Evolutionary conservation across 1,139 yeast species (phyloP).

Genomic region (Magnusiomyces suaveolens): DNA sequence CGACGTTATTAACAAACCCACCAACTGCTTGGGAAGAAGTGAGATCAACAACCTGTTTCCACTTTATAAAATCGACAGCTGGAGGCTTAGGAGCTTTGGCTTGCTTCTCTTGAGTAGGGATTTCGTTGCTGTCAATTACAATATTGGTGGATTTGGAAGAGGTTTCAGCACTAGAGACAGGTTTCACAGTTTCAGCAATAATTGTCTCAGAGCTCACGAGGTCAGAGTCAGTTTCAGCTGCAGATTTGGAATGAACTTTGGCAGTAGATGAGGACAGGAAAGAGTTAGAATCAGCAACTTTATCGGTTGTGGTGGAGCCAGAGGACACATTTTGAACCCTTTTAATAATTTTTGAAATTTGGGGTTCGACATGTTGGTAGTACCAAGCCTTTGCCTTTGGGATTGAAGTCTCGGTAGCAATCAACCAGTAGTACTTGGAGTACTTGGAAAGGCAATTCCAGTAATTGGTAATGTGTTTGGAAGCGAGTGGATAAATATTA

Average conservation of each 20-base stretch:
- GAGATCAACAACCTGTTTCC: conserved; percentile 26
- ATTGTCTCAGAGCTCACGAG: too few species aligned
- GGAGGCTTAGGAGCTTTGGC: neutral
- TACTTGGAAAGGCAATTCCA: neutral
- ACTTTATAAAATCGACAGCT: conserved; percentile 13
- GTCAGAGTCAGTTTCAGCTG: neutral
- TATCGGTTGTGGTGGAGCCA: neutral
- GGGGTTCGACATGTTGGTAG: conserved; percentile 24
- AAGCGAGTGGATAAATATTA: neutral
- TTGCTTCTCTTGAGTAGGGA: neutral
- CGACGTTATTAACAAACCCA: conserved; percentile 28
- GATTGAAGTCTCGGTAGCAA: neutral
- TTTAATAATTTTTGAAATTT: conserved; percentile 23
- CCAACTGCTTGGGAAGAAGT: conserved; percentile 27
- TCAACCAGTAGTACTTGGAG: neutral
- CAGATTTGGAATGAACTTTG: neutral
- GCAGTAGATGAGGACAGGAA: conserved; percentile 4
- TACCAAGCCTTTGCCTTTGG: neutral
- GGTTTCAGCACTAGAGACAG: neutral
- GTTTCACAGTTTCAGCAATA: neutral
- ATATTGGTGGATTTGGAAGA: neutral
- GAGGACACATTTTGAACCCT: conserved; percentile 15
- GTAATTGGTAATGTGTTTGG: neutral
- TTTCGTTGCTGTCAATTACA: neutral
- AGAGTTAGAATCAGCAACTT: neutral